These are phyloP conservation scores for Calcarisporium arbuscula DNA, from an alignment of 2,329 filamentous ascomycete genomes.

Conservation along the genomic window DNA sequence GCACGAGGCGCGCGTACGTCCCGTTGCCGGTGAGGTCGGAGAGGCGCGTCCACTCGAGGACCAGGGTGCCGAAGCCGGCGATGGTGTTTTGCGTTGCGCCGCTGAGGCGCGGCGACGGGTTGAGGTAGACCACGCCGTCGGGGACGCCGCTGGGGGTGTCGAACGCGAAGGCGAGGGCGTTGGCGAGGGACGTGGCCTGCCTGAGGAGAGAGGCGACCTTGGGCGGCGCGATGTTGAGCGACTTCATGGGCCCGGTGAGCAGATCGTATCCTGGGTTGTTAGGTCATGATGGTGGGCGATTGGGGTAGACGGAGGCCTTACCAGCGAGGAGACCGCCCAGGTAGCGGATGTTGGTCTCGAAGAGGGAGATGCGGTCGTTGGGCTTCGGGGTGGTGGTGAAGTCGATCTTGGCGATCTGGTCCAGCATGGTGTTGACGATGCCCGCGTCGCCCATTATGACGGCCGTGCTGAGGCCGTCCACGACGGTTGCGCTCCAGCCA, in stretches of 20 bases:
- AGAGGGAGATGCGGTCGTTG: constrained; percentile 59
- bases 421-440: constrained; percentile 65
- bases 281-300: constrained; percentile 1
- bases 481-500: constrained; percentile 75
- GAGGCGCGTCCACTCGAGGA: constrained; percentile 77
- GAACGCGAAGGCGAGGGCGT: constrained; percentile 71
- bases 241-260: constrained; percentile 57
- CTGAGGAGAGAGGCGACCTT: constrained; percentile 54
- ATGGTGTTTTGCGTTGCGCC: constrained; percentile 58
- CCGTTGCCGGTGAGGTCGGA: constrained; percentile 65
- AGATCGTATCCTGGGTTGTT: constrained; percentile 56
- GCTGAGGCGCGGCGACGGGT: constrained; percentile 39
- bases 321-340: constrained; percentile 73
- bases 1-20: constrained; percentile 59
- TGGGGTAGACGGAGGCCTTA: constrained; percentile 14
- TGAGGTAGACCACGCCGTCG: constrained; percentile 59
- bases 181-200: constrained; percentile 63
- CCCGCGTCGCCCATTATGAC: constrained; percentile 65
- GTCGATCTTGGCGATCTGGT: constrained; percentile 64
- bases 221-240: constrained; percentile 34
- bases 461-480: constrained; percentile 75
- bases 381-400: constrained; percentile 49
- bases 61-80: constrained; percentile 71
- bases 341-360: constrained; percentile 88
- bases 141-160: constrained; percentile 71